Base-by-base conservation (phyloP, 129 eudicot genomes). In the Rutidosis leptorrhynchoides region DNA sequence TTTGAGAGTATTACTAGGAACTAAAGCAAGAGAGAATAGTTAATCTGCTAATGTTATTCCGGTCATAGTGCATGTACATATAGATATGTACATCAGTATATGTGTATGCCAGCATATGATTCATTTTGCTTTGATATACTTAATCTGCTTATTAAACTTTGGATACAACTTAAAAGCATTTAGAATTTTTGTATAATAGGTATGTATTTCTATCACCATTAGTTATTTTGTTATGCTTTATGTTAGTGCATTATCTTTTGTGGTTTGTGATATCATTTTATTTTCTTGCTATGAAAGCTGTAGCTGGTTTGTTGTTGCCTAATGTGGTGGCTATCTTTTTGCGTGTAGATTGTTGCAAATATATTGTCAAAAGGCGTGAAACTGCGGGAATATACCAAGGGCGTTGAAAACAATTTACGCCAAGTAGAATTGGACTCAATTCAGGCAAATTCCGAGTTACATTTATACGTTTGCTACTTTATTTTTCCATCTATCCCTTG, bases 401-500 rank as follows among this genome's bases (percentile, higher is more conserved):
- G 89, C 51, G 98, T 93, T 67, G 98, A 93, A 75, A 88, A 88
- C 82, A 88, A 93, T 78, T 72, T 93, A 69, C 90, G 98, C 30
- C 87, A 93, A 81, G 87, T 78, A 65, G 98, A 93, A 70, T 68
- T 93, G 68, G 95, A 93, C 54, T 93, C 98, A 0, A 93, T 93
- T 68, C 92, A 93, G 98, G 98, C 84, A 75, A 62, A 80, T 74
- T 67, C 73, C 73, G 8, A 45, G 27, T 75, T 58, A 15, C 9
- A n/a, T 19, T 25, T 37, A 26, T 69, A 8, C 26, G n/a, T 56
- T 45, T 76, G 12, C 46, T n/a, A n/a, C n/a, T n/a, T n/a, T n/a
- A n/a, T 71, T 63, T 71, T 42, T 9, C 25, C 48, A 43, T 22
- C 23, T 16, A 17, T 64, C 19, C 19, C 11, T 24, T 32, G 40